A percentile compares a stretch with the other conserved stretches of the same genome.
Conservation (phyloP, 164 flowering plant species). For the Magnolia sinica region DNA sequence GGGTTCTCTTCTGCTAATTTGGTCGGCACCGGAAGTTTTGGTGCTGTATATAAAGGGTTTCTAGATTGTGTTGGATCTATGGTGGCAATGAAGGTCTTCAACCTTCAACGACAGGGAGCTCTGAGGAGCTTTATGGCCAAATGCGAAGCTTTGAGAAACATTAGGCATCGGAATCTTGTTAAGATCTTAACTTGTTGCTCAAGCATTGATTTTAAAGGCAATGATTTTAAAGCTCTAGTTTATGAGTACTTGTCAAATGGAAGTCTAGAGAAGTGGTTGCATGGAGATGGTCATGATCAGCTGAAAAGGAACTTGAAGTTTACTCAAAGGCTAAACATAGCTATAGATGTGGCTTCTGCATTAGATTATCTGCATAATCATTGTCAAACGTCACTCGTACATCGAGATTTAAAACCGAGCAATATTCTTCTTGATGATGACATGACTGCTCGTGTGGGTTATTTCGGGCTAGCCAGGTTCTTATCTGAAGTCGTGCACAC, state of each 20-base stretch:
- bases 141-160: neutral
- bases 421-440: conserved; percentile 33
- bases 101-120: neutral
- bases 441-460: conserved; percentile 31
- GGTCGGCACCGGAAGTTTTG: neutral
- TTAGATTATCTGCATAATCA: conserved; percentile 29
- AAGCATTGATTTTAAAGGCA: neutral
- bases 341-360: conserved; percentile 32
- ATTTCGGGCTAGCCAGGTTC: conserved; percentile 32
- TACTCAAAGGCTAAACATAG: conserved; percentile 24
- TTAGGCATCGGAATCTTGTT: neutral
- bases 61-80: neutral
- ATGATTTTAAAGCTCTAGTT: conserved; percentile 25
- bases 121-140: neutral
- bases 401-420: conserved; percentile 37
- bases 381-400: conserved; percentile 19
- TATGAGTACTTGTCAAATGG: conserved; percentile 25
- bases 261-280: conserved; percentile 27
- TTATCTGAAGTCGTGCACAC: conserved; percentile 9
- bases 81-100: neutral
- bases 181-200: neutral
- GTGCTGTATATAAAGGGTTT: neutral
- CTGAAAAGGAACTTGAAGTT: conserved; percentile 12
- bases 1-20: neutral
- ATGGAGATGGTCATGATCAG: neutral